A percentile compares a stretch with the other conserved stretches of the same genome.
phyloP scores from a whole-genome alignment of 108 stramenopile species.

The Cyclotella cryptica region DNA sequence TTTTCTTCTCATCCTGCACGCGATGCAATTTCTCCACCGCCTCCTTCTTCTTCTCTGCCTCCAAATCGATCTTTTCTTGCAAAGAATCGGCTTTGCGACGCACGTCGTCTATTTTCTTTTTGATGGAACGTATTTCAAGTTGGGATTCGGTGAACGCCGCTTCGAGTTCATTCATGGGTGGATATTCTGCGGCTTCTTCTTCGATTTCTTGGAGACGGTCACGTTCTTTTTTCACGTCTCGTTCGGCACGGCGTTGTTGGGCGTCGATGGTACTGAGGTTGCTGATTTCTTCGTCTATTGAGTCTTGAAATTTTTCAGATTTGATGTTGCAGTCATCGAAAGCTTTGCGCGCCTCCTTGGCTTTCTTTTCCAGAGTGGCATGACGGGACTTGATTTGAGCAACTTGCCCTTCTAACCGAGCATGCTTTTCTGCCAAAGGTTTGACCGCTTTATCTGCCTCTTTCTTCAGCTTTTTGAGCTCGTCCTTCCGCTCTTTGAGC shows the following conservation, averaged over 20 bases:
- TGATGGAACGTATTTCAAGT: constrained; percentile 33
- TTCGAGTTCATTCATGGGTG: constrained; percentile 58
- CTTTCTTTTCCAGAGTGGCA: constrained; percentile 45
- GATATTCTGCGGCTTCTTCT: constrained; percentile 37
- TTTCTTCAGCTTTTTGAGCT: constrained; percentile 49
- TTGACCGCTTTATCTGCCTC: constrained; percentile 47
- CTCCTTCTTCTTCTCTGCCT: constrained; percentile 15
- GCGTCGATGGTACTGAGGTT: constrained; percentile 57
- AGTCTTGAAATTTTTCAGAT: constrained; percentile 64
- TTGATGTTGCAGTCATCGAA: constrained; percentile 59
- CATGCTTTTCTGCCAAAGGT: constrained; percentile 61
- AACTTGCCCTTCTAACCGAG: constrained; percentile 33
- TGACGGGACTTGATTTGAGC: constrained; percentile 32
- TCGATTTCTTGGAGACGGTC: constrained; percentile 48
- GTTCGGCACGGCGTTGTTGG: constrained; percentile 45
- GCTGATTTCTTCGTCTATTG: constrained; percentile 57
- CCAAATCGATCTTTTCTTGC: constrained; percentile 28
- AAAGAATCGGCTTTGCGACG: constrained; percentile 27
- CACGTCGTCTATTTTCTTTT: constrained; percentile 37
- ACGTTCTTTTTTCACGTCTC: constrained; percentile 50
- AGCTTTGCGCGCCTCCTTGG: constrained; percentile 44
- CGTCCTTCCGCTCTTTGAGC: constrained; percentile 57
- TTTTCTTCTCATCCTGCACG: constrained; percentile 69
- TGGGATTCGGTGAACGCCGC: constrained; percentile 42
- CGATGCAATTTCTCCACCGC: constrained; percentile 40